These are phyloP conservation scores for Aspergillus quadricinctus DNA, from an alignment of 2,329 filamentous ascomycete species.

Conservation along the genomic window DNA sequence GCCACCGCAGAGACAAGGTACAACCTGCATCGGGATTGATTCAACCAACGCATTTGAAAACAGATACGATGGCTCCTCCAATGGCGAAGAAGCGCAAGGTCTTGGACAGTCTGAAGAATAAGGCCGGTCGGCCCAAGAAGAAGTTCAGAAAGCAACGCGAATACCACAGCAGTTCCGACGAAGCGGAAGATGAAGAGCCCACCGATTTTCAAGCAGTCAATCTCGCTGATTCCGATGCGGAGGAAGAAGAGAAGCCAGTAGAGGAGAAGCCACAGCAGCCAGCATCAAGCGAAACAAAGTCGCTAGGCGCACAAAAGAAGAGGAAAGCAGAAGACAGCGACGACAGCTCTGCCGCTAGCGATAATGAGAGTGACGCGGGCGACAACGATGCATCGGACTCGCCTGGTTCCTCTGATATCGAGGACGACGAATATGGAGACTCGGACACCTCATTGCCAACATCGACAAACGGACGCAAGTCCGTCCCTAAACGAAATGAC, in stretches of 20 bases:
- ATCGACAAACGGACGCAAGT: conserved; percentile 36
- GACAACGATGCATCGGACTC: conserved; percentile 26
- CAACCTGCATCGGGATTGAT: conserved; percentile 2
- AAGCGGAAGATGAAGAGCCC: conserved; percentile 46
- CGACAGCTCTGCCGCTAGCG: conserved; percentile 20
- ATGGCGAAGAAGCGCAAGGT: conserved; percentile 54
- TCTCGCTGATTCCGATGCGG: conserved; percentile 45
- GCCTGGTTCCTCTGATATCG: conserved; percentile 21
- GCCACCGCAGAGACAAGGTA: not conserved
- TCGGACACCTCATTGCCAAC: conserved; percentile 40
- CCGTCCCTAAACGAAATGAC: conserved; percentile 73
- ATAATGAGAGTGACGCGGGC: conserved; percentile 29
- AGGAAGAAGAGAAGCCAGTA: conserved; percentile 20
- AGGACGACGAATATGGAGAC: conserved; percentile 38
- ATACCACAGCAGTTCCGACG: conserved; percentile 61
- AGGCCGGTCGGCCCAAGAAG: conserved; percentile 49
- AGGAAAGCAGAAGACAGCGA: conserved; percentile 13
- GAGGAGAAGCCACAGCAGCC: conserved; percentile 17
- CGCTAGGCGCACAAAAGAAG: conserved; percentile 16
- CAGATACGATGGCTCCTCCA: conserved; percentile 34
- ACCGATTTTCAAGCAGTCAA: conserved; percentile 49
- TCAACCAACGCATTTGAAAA: not conserved
- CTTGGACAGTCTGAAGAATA: conserved; percentile 55
- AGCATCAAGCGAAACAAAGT: conserved; percentile 12
- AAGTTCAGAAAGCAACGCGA: conserved; percentile 59